Evolutionary conservation across 441 rosid species (phyloP), one percentile per base, ranked within the genome.

Genomic region (Jatropha podagrica): DNA sequence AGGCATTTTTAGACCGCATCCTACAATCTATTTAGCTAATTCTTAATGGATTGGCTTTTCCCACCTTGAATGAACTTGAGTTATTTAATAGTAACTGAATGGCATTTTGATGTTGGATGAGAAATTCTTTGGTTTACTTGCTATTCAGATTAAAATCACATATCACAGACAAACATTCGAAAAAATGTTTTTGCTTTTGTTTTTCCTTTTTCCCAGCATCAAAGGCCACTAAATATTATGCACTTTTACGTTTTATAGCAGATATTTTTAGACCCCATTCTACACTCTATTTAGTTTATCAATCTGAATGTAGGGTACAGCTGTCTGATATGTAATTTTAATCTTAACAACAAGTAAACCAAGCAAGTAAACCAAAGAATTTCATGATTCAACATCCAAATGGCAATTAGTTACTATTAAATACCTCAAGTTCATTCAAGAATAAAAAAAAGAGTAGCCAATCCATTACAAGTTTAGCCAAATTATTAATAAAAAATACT

Each of bases 401-500:
- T 51, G 48, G 44, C 18, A 51, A 5, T 51, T 60, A 48, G n/a
- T 51, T 55, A 32, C 1, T 20, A 38, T 55, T 9, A 42, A 60
- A 49, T 65, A 72, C 27, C 75, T 73, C 14, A 54, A 73, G 48
- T 12, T 52, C 69, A 49, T 18, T 61, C 27, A 46, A 60, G 1
- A 14, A 49, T 18, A 49, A 23, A 9, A 55, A 49, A 23, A 64
- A 17, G 20, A 26, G 62, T 8, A 13, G n/a, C 40, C 60, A 63
- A 14, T 72, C 44, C 32, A 63, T 58, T 27, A 27, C 12, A 3
- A 48, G 17, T 62, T 63, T 51, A 13, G 12, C 38, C 41, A 11
- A 41, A 61, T 5, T 5, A 17, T 8, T 14, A 72, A 18, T n/a
- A 62, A 51, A 49, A 40, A 48, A 64, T 3, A 52, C 38, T 44